Evolutionary conservation across 1,284 basidiomycete genomes (phyloP).

Genomic region (Moniliella sp.): DNA sequence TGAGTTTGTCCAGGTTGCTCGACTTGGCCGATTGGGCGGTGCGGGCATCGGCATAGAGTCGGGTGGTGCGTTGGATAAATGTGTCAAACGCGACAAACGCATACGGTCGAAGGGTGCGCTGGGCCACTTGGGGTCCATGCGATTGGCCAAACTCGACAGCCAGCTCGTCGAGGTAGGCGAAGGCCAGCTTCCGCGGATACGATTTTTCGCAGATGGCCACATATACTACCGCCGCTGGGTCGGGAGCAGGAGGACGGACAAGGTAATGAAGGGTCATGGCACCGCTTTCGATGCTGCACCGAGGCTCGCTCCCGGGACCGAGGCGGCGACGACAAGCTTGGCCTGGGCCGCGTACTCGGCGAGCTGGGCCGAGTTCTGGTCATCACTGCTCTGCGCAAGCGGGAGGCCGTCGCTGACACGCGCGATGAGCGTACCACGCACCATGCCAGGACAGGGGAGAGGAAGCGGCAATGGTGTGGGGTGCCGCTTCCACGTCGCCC

Average conservation of each 20-base stretch:
- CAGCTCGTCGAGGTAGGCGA: conserved; percentile 88
- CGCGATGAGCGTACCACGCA: conserved; percentile 28
- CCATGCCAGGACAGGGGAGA: too few relatives aligned
- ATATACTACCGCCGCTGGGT: conserved; percentile 50
- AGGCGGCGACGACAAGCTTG: conserved; percentile 87
- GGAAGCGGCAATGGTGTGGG: too few relatives aligned
- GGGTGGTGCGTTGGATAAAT: conserved; percentile 91
- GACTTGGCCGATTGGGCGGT: conserved; percentile 50
- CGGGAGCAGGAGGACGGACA: conserved; percentile 41
- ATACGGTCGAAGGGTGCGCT: conserved; percentile 25
- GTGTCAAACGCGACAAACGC: conserved; percentile 45
- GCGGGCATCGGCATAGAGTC: conserved; percentile 78
- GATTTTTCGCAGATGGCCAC: conserved; percentile 85
- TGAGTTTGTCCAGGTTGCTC: conserved; percentile 61
- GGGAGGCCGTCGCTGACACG: conserved; percentile 23
- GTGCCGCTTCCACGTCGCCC: too few relatives aligned
- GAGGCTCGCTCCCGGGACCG: conserved; percentile 72
- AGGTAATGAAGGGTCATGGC: conserved; percentile 87
- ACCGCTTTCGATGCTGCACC: conserved; percentile 89
- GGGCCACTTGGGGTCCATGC: conserved; percentile 25
- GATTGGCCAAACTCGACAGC: conserved; percentile 62
- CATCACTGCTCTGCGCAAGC: conserved; percentile 29
- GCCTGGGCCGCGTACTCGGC: conserved; percentile 96
- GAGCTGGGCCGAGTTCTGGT: conserved; percentile 66
- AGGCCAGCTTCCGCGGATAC: conserved; percentile 89